Base-by-base conservation (phyloP, 345 rosid genomes). In the Sisymbrium irio region DNA sequence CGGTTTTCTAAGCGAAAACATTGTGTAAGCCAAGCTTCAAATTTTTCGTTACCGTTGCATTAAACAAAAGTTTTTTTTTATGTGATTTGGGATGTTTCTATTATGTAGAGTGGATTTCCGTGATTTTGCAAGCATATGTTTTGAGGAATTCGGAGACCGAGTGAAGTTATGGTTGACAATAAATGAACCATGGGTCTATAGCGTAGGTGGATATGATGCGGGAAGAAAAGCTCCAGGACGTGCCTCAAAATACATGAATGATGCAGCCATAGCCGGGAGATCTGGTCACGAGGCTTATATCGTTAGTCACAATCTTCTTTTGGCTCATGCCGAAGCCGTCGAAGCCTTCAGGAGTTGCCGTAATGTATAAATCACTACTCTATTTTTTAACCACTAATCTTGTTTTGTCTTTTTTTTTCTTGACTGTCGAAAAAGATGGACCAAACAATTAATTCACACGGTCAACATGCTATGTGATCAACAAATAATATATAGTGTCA, bases 81-180 rank as follows among this genome's bases (percentile, higher is more conserved):
- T 60, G 19, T 47, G 46, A 9, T 20, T 46, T 32, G 3, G 42
- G 57, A 44, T 45, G 33, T 33, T 22, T 55, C 12, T 40, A 35
- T 42, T 30, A 11, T 42, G 56, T n/a, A 70, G 74, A 58, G 25
- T 1, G 51, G 74, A 69, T 80, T 83, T 77, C 39, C 37, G 57
- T 12, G 85, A 78, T 41, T 85, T 66, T 35, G 79, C 78, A 10
- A 68, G n/a, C n/a, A 22, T 75, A 32, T 85, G 86, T 8, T 85
- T 85, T 35, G 27, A 74, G 4, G 72, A 71, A 54, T 82, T 81
- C 10, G 88, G 88, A 7, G 86, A 85, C 14, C 60, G 82, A 49
- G 86, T 85, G 18, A 82, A 85, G 45, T 73, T 78, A 42, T 84
- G 85, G 88, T 60, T 73, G 15, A 82, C 86, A 10, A 46, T 85